Base-by-base conservation (phyloP, 345 rosid genomes). In the Lepidium sativum region DNA sequence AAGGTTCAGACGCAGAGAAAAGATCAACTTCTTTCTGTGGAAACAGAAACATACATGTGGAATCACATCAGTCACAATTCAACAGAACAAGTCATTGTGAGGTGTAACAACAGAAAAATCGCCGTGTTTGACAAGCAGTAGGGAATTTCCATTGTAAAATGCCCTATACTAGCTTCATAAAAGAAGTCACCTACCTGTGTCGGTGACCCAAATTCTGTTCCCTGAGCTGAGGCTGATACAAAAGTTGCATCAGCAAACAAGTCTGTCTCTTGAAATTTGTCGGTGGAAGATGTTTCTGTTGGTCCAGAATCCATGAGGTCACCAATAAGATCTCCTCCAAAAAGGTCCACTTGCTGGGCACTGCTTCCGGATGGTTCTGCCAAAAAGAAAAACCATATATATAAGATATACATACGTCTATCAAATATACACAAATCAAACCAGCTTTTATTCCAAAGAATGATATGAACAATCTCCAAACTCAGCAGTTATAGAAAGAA, bases 221-320 rank as follows among this genome's bases (percentile, higher is more conserved):
- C 76, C 67, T 77, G 77, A 49, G 87, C 64, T 15, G 87, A 63
- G 62, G 99, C 97, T 32, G 96, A 94, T 54, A 94, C 92, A 78
- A 94, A 94, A 71, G 77, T 59, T 73, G 97, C 97, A 83, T 90
- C 97, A 57, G 92, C 99, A 80, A 94, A 94, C 65, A 94, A 86
- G 76, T 94, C 99, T 61, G 63, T 81, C 45, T 86, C 95, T 11
- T 80, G 63, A 54, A 86, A 71, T 62, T 67, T 72, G 67, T 51
- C 51, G 60, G 45, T 69, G 18, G 82, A 33, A 80, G 87, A 71
- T 50, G 74, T 62, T 64, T 83, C 84, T 18, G 75, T 63, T 50
- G 94, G 84, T 55, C 68, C 84, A 63, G 88, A 84, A 75, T 95
- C 97, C 79, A 91, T 67, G 69, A 90, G 75, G 75, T 89, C 90